These are phyloP conservation scores for Phaffia tasmanica DNA, from an alignment of 768 basidiomycete genomes.

Conservation along the genomic window DNA sequence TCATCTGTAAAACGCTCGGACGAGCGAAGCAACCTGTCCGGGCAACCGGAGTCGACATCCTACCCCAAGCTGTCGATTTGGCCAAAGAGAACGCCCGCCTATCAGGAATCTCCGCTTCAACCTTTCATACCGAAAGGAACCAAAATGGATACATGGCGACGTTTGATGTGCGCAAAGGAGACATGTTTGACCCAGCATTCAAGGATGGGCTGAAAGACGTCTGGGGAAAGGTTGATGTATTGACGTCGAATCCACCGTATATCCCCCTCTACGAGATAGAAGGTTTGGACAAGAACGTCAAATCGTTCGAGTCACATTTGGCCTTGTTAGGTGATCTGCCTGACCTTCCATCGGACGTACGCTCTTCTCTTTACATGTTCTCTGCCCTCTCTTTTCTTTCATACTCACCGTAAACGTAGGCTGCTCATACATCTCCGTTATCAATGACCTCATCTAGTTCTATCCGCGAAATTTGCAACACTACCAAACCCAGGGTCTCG, in stretches of 20 bases:
- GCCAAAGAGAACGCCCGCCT: slow-evolving; percentile 44
- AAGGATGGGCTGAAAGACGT: not conserved
- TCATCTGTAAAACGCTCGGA: slow-evolving; percentile 41
- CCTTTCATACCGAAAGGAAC: not conserved
- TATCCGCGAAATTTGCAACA: slow-evolving; percentile 8
- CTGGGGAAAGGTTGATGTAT: slow-evolving; percentile 6
- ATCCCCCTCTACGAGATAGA: slow-evolving; percentile 17
- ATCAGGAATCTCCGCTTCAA: slow-evolving; percentile 5
- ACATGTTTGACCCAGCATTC: slow-evolving; percentile 1
- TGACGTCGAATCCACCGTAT: slow-evolving; percentile 26
- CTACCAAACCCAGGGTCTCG: slow-evolving; percentile 3
- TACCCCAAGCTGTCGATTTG: slow-evolving; percentile 48
- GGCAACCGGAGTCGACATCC: slow-evolving; percentile 60
- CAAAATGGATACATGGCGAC: not conserved
- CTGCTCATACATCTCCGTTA: not conserved
- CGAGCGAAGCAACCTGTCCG: not conserved
- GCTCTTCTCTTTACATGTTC: not conserved
- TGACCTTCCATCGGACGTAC: not conserved
- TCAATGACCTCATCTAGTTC: slow-evolving; percentile 3
- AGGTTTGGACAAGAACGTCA: slow-evolving; percentile 12
- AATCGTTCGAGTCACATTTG: slow-evolving; percentile 9
- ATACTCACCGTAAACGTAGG: not conserved
- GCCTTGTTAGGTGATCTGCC: slow-evolving; percentile 16
- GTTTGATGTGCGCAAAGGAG: slow-evolving; percentile 1
- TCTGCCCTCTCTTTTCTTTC: not conserved